Evolutionary conservation across 2,329 filamentous ascomycete genomes (phyloP).

Genomic region (Botrytis fragariae): DNA sequence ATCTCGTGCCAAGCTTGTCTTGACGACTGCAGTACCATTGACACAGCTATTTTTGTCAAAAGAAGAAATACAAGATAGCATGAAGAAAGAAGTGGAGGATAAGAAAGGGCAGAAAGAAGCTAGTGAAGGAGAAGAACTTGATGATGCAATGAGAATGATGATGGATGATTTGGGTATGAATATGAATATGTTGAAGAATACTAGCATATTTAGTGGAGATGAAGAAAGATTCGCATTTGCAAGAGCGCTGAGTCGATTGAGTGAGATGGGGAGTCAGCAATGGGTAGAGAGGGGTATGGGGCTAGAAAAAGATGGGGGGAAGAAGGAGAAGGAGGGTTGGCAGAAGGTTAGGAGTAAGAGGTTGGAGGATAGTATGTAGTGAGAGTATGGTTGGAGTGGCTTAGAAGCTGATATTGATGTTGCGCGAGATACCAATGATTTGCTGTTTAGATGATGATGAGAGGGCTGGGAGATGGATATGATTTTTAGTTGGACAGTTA

Average conservation of each 20-base stretch:
- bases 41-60: conserved; percentile 80
- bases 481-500: background rate
- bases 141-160: conserved; percentile 71
- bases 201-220: conserved; percentile 85
- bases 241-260: conserved; percentile 76
- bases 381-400: background rate
- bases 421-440: background rate
- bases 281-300: conserved; percentile 82
- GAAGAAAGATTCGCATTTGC: conserved; percentile 98
- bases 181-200: conserved; percentile 80
- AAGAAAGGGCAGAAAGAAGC: conserved; percentile 42
- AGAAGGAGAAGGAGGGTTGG: conserved; percentile 48
- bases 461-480: background rate
- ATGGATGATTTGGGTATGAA: conserved; percentile 87
- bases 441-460: background rate
- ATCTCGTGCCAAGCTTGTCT: conserved; percentile 84
- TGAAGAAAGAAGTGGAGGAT: conserved; percentile 47
- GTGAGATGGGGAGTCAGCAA: conserved; percentile 89
- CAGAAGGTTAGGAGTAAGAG: conserved; percentile 47
- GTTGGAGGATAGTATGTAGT: conserved; percentile 46
- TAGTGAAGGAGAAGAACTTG: conserved; percentile 43
- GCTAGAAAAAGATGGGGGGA: conserved; percentile 43
- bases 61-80: conserved; percentile 62
- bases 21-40: conserved; percentile 84
- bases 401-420: background rate